Conservation (phyloP, 23 red algal genomes). For the Gracilaria domingensis region DNA sequence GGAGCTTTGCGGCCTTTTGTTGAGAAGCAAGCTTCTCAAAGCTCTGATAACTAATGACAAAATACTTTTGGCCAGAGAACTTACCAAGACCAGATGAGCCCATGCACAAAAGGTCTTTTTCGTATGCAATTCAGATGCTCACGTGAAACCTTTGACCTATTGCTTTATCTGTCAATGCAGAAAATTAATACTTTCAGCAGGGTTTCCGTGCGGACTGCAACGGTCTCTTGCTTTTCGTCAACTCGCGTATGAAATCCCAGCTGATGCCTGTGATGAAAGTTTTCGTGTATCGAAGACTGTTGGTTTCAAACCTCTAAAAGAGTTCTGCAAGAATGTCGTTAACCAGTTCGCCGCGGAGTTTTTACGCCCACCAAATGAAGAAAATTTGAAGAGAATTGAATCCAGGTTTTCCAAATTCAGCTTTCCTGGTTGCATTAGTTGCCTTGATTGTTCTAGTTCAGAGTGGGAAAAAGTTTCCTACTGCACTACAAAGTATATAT, state of each 20-base stretch:
- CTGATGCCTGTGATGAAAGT: background rate
- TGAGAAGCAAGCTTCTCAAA: too few relatives aligned
- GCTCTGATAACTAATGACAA: too few relatives aligned
- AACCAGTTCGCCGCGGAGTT: background rate
- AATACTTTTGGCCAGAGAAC: too few relatives aligned
- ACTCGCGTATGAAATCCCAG: background rate
- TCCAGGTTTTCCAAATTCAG: background rate
- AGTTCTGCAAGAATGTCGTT: background rate
- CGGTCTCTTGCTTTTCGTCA: too few relatives aligned
- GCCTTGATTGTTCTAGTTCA: background rate
- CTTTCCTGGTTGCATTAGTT: conserved; percentile 10
- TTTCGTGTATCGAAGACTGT: background rate
- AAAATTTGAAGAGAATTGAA: background rate
- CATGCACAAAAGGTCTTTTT: too few relatives aligned
- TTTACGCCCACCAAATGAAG: background rate
- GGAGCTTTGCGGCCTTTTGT: too few relatives aligned
- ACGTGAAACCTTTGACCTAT: too few relatives aligned
- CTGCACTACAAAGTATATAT: conserved; percentile 41
- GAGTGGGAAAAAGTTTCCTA: conserved; percentile 16
- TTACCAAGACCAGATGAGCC: too few relatives aligned
- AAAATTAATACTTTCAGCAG: too few relatives aligned
- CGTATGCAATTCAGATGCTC: too few relatives aligned
- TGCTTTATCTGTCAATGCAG: too few relatives aligned
- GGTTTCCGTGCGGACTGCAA: too few relatives aligned
- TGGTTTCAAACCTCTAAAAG: background rate